Base-by-base conservation (phyloP, 345 rosid genomes). In the Populus simonii region DNA sequence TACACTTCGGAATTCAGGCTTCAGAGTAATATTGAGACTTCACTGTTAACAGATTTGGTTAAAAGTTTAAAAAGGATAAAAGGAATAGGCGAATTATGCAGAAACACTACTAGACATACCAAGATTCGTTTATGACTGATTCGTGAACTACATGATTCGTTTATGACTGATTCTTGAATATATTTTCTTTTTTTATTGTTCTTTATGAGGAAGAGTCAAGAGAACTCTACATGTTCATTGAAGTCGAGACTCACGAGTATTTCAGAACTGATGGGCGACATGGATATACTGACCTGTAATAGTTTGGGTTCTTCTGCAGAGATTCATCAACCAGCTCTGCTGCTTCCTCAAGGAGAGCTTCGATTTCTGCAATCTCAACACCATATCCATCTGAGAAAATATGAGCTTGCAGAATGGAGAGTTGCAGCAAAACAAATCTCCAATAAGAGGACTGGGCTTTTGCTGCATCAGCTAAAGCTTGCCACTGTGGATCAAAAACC, bases 311-410 rank as follows among this genome's bases (percentile, higher is more conserved):
- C 83, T 88, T 88, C 68, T 86, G 90, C 81, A 83, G 91, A 77
- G 92, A 85, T 71, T 87, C 96, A 55, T 92, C 96, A 76, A 96
- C 96, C 87, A 96, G 90, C 85, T 93, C 97, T 3, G 99, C 99
- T 71, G 98, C 99, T 89, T 96, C 99, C 87, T 96, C 96, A 22
- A 96, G 72, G 73, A 87, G 87, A 41, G 90, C 99, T 78, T 91
- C 90, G 8, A 93, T 89, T 86, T 93, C 97, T 70, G 98, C 98
- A 82, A 74, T 79, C 80, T 93, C 97, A 22, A 87, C 79, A 36
- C 76, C 88, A 23, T 74, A 73, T 41, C 81, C 87, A 76, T 93
- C 91, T n/a, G 85, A 80, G 43, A 88, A 78, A 76, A 87, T 82
- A 59, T 90, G 87, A 67, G 99, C 99, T 78, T 83, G 87, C 77